phyloP scores from a whole-genome alignment of 345 rosid genomes.

The Abelmoschus esculentus region DNA sequence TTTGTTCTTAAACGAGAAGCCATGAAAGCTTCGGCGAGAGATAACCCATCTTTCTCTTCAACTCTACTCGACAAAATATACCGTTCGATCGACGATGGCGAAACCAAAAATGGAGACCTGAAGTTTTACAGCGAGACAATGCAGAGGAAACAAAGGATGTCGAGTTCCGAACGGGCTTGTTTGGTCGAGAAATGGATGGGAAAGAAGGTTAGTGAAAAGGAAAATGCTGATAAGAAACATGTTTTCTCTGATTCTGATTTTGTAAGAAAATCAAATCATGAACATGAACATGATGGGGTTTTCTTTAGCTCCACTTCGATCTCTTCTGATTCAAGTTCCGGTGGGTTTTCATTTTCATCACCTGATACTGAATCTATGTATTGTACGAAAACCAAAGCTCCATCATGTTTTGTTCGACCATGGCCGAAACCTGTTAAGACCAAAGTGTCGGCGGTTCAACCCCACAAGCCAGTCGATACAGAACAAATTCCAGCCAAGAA shows the following conservation, averaged over 20 bases:
- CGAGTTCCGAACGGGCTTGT: conserved; percentile 25
- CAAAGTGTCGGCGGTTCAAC: conserved; percentile 11
- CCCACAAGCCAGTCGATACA: not conserved
- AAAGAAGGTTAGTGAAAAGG: conserved; percentile 18
- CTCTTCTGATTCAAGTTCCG: conserved; percentile 74
- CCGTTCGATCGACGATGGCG: conserved; percentile 59
- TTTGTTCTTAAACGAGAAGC: not conserved
- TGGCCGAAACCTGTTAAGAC: conserved; percentile 42
- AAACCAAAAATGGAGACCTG: conserved; percentile 24
- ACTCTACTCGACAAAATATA: conserved; percentile 83
- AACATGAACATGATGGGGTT: conserved; percentile 31
- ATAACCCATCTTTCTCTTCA: conserved; percentile 82
- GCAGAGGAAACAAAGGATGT: conserved; percentile 25
- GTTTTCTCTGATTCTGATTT: not conserved
- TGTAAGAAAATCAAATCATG: conserved; percentile 15
- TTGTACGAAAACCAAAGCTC: conserved; percentile 26
- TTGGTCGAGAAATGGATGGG: conserved; percentile 37
- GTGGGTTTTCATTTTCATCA: conserved; percentile 57
- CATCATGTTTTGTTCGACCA: conserved; percentile 23
- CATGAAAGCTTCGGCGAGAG: conserved; percentile 27
- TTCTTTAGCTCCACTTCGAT: conserved; percentile 63
- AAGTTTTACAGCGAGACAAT: conserved; percentile 30
- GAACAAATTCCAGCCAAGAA: not conserved
- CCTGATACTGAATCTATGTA: conserved; percentile 61
- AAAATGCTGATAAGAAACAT: conserved; percentile 10